Evolutionary conservation across 2,329 filamentous ascomycete species (phyloP).

Genomic region (Botrytis byssoidea): DNA sequence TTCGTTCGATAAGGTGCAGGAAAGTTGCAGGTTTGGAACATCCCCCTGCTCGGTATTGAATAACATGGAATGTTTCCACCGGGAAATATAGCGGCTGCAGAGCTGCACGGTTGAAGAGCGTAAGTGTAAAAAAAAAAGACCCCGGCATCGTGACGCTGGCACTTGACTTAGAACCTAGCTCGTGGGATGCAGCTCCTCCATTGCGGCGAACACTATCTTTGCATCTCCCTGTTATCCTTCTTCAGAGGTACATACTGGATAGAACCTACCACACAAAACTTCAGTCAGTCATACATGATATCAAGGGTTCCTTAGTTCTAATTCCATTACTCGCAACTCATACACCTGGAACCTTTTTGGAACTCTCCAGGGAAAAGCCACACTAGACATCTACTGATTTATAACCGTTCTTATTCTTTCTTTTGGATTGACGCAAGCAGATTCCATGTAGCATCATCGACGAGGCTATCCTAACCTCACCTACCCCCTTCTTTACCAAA

Average conservation of each 20-base stretch:
- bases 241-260: not conserved
- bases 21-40: constrained; percentile 20
- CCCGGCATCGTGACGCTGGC: constrained; percentile 14
- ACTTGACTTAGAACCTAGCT: constrained; percentile 13
- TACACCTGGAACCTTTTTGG: constrained; percentile 8
- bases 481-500: constrained; percentile 15
- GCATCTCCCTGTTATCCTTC: not conserved
- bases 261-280: not conserved
- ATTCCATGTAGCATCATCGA: constrained; percentile 16
- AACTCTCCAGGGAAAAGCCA: constrained; percentile 12
- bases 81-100: constrained; percentile 21
- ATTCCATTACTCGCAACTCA: not conserved
- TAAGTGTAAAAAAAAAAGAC: not conserved
- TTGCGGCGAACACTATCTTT: constrained; percentile 4
- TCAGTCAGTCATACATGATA: not conserved
- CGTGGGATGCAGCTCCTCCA: constrained; percentile 16
- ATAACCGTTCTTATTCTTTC: constrained; percentile 15
- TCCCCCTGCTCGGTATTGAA: constrained; percentile 20
- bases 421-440: constrained; percentile 10
- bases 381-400: not conserved
- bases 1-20: constrained; percentile 15
- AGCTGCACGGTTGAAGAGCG: constrained; percentile 19
- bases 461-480: constrained; percentile 20
- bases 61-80: constrained; percentile 20
- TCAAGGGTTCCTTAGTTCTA: not conserved